Evolutionary conservation across 2,329 filamentous ascomycete genomes (phyloP), one percentile per base, ranked within the genome.

Genomic region (Atkinsonella texensis): DNA sequence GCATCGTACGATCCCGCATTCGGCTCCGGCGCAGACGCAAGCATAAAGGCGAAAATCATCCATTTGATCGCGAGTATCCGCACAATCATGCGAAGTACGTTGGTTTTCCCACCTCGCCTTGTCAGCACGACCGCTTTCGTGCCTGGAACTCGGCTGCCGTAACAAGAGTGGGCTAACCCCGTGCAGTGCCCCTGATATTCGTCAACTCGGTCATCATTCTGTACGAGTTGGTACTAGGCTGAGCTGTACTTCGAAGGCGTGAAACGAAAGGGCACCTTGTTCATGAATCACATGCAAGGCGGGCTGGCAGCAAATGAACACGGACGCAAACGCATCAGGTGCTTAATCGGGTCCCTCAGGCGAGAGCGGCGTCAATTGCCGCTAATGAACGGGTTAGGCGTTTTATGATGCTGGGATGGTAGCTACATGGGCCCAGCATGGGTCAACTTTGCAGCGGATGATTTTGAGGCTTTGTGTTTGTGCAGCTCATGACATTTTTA

Each of bases 11-110:
- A 95, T 59, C 84, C 87, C 1, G 82, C 83, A 41, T 95, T 95
- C 66, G 89, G 89, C 60, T 73, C 83, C 58, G 71, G 76, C 62
- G 62, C 87, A 59, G 86, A 87, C 59, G 78, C 83, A 57, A 90
- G 87, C 68, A 77, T 95, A 61, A 91, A 93, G 69, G 84, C 84
- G 49, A 93, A 93, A 68, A 76, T 90, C 42, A 84, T 96, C 61
- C 89, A 95, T 66, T 71, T 97, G 62, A 93, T 97, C 58, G 87
- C 87, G 38, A 93, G 87, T 62, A 85, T 96, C 59, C 78, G 91
- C 68, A 95, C 88, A 53, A 74, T 97, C 51, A 95, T 95, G 88
- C 81, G 91, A 73, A 89, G 90, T 96, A 61, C 49, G 66, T 60
- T 52, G 18, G 1, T 42, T 17, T 35, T 15, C 47, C 20, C 23